These are phyloP conservation scores for Myxozyma vanderwaltii DNA, from an alignment of 805 yeast genomes.

Conservation along the genomic window DNA sequence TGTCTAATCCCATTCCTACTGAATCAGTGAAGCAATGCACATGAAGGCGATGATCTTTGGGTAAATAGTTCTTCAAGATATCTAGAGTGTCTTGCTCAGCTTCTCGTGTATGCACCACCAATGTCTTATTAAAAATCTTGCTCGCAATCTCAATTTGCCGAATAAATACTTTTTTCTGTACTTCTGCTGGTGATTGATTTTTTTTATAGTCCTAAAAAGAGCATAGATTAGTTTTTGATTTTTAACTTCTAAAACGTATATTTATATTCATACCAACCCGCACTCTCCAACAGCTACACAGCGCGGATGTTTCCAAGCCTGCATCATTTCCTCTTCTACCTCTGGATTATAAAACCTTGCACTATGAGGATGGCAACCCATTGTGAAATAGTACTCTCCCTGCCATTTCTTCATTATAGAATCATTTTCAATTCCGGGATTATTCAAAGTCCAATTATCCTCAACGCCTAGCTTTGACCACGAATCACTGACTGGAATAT, in stretches of 20 bases:
- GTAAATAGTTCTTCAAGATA: slow-evolving; percentile 15
- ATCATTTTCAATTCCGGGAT: not conserved
- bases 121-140: slow-evolving; percentile 8
- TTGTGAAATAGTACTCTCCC: slow-evolving; percentile 27
- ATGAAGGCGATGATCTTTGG: slow-evolving; percentile 18
- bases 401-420: slow-evolving; percentile 3
- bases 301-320: slow-evolving; percentile 20
- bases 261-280: slow-evolving; percentile 21
- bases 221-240: not conserved
- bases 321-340: slow-evolving; percentile 22
- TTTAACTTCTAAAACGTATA: no score
- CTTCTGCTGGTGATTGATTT: slow-evolving; percentile 15
- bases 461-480: slow-evolving; percentile 13
- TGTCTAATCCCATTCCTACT: slow-evolving; percentile 17
- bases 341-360: slow-evolving; percentile 10
- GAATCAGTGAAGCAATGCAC: slow-evolving; percentile 32
- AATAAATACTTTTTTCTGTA: slow-evolving; percentile 20
- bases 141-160: slow-evolving; percentile 24
- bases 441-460: slow-evolving; percentile 1
- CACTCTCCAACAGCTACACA: slow-evolving; percentile 32
- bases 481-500: slow-evolving; percentile 19
- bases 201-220: slow-evolving; percentile 25
- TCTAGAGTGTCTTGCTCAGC: slow-evolving; percentile 26
- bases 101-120: slow-evolving; percentile 30
- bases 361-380: slow-evolving; percentile 32